Base-by-base conservation (phyloP, 257 asterid genomes). In the Nicotiana sylvestris region DNA sequence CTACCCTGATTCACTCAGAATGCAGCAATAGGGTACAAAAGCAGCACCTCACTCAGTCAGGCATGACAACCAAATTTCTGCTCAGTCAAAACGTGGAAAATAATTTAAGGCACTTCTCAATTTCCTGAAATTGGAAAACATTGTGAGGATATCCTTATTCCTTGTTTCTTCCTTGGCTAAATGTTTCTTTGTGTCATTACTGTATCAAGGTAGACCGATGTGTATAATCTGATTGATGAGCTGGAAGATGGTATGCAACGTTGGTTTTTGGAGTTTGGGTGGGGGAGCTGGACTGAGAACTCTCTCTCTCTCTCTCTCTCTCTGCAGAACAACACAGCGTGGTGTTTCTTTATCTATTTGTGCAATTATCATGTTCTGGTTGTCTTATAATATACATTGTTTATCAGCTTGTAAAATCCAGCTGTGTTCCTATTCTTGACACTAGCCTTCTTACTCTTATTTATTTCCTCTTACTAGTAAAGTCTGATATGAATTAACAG, bases 401-500 rank as follows among this genome's bases (percentile, higher is more conserved):
- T 51, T 17, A 51, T 74, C 79, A 72, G 60, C 80, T 15, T 49
- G 43, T 51, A 15, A 74, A 51, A 58, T 74, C 16, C 12, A 74
- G 27, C 29, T 74, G 5, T 74, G 9, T 51, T 74, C 46, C 27
- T 74, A 16, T 56, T 51, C 9, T 39, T 15, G 43, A 74, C 58
- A 21, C 11, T 72, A 46, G 29, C 80, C 25, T 74, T 51, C 16
- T 49, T 25, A 49, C 62, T 51, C 64, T 74, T 61, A 51, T 81
- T 17, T 64, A 57, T 66, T 21, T 81, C 21, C 77, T 77, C 72
- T 57, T 82, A 62, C 57, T 84, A 76, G 78, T 77, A n/a, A 84
- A 78, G 57, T 43, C 67, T 87, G 82, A 46, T 84, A 81, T 86
- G 66, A 77, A 88, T 80, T 84, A 82, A 82, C 93, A 96, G 99